Evolutionary conservation across 352 stramenopile species (phyloP), one percentile per base, ranked within the genome.

Genomic region (Paralagenidium karlingii): DNA sequence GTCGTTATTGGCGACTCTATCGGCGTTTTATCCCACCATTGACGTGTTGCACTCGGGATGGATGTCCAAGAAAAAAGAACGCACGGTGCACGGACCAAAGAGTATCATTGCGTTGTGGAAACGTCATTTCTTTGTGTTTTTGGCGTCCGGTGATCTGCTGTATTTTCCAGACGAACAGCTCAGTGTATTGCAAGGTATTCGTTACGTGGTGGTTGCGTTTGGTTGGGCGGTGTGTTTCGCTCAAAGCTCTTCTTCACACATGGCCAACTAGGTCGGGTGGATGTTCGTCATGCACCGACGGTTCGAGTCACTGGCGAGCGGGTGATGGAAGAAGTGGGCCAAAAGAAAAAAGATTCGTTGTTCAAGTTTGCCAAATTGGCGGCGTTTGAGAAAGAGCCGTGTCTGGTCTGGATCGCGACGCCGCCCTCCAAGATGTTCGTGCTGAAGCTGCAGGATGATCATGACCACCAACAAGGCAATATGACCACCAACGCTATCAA

Each of bases 61-160:
- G 45, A 83, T 88, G 67, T 65, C 69, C 13, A 88, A 88, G 50
- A 63, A 76, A 28, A 55, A 71, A 30, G 75, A 88, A 31, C 60
- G 71, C 10, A 88, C 77, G 9, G 67, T 74, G 0, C 75, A 85
- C 45, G 69, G 59, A 19, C 51, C 73, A 1, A 81, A 73, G 53
- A 82, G 67, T 25, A 84, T 88, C 34, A 88, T 88, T 44, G 81
- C 75, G 34, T 84, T 82, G 50, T 88, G 75, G 75, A 88, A 88
- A 45, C 64, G 71, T 7, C 75, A 84, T 41, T 88, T 68, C 37
- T 87, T 88, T 37, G 60, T 84, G 22, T 88, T 80, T 25, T 37
- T 88, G 13, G 71, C 62, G 27, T 77, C 68, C 0, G 75, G 75
- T 0, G 75, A 88, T 33, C 49, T 88, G 27, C 47, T 88, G 1